phyloP scores from a whole-genome alignment of 2,329 filamentous ascomycete species.

The Fusarium sacchari region DNA sequence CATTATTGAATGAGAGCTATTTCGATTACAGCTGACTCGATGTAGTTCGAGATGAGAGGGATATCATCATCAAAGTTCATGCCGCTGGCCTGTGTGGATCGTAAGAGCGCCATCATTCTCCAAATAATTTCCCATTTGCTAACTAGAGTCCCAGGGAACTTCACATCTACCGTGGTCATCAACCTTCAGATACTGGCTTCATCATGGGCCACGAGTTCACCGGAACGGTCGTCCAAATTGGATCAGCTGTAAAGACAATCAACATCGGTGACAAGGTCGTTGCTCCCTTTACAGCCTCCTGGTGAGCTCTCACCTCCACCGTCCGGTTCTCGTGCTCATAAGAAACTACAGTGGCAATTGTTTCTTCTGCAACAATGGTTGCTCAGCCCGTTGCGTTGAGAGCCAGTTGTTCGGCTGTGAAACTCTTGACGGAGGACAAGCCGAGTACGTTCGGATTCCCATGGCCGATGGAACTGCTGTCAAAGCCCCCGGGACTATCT shows the following conservation, averaged over 20 bases:
- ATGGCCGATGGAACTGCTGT: slow-evolving; percentile 83
- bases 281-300: slow-evolving; percentile 83
- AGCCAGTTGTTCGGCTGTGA: slow-evolving; percentile 75
- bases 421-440: slow-evolving; percentile 79
- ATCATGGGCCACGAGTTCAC: slow-evolving; percentile 90
- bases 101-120: slow-evolving; percentile 58
- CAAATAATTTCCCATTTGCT: neutral
- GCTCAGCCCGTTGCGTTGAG: slow-evolving; percentile 80
- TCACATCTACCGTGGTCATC: slow-evolving; percentile 85
- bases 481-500: slow-evolving; percentile 73
- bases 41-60: slow-evolving; percentile 72
- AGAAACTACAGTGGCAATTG: slow-evolving; percentile 62
- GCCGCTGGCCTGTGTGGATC: slow-evolving; percentile 89
- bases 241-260: slow-evolving; percentile 73
- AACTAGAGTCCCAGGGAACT: slow-evolving; percentile 70
- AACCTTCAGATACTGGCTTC: slow-evolving; percentile 72
- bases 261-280: slow-evolving; percentile 82
- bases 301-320: slow-evolving; percentile 58
- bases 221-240: slow-evolving; percentile 75
- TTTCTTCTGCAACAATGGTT: slow-evolving; percentile 84
- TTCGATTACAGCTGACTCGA: slow-evolving; percentile 9
- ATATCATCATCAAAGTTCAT: slow-evolving; percentile 84
- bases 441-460: slow-evolving; percentile 84
- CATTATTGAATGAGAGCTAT: neutral
- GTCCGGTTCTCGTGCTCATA: neutral